Base-by-base conservation (phyloP, 192 early-diverging fungal genomes). In the Coemansia sp. region DNA sequence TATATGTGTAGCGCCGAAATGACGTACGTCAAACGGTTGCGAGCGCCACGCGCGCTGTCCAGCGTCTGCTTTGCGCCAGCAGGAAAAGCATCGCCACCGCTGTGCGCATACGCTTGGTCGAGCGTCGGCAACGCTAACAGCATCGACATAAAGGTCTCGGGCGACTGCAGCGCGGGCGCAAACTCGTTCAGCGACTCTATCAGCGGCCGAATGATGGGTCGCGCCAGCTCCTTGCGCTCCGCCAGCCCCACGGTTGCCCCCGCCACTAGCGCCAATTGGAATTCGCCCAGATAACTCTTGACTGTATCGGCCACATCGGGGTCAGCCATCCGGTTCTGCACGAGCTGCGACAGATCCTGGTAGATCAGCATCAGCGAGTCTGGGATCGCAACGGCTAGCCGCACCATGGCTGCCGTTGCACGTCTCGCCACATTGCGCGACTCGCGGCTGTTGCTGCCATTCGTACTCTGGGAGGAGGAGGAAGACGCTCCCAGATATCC, bases 331-430 rank as follows among this genome's bases (percentile, higher is more conserved):
- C 49, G 43, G 11, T 17, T 43, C 46, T 66, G 69, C 35, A 81
- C 73, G 29, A 81, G 41, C 66, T 65, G 65, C 56, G 70, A 45
- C 48, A 80, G 55, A 33, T 80, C 77, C 4, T 20, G 50, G 62
- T 79, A 68, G 6, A 74, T 48, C 46, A 66, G 55, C 79, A 81
- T 81, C 41, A 81, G 67, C 42, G 79, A 72, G 40, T 81, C 73
- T 4, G 79, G 79, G 14, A 81, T 61, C 0, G 67, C 67, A 13
- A 63, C 7, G 2, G 79, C 79, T 9, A 81, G 58, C 11, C 70
- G 58, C 11, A 81, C 79, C 17, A 81, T 60, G 23, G 79, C 63
- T 4, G 73, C 69, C 14, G 79, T 75, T 7, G 69, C 66, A 35
- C 79, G 79, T 10, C 73, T 43, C 10, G 73, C 69, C 17, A 65